These are phyloP conservation scores for Eucalyptus caleyi DNA, from an alignment of 345 rosid genomes.

Conservation along the genomic window DNA sequence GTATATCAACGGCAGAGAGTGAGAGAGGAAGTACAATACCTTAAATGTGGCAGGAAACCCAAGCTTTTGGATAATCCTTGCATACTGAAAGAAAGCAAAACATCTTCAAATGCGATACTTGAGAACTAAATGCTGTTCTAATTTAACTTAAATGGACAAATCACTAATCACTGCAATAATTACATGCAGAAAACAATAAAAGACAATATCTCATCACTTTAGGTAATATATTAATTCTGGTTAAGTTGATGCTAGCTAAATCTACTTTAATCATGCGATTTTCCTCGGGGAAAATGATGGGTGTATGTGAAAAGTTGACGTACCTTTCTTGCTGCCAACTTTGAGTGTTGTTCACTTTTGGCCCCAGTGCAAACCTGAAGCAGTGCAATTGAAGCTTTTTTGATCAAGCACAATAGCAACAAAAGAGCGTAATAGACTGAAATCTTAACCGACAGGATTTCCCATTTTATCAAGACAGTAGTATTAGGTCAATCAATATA, in stretches of 20 bases:
- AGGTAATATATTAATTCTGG: background rate
- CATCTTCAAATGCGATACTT: background rate
- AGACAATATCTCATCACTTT: background rate
- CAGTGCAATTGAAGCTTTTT: background rate
- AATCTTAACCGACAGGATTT: background rate
- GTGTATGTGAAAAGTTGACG: background rate
- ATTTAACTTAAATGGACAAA: background rate
- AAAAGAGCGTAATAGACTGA: background rate
- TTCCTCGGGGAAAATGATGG: background rate
- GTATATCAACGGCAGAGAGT: background rate
- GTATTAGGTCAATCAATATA: background rate
- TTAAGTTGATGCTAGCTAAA: background rate
- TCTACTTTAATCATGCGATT: background rate
- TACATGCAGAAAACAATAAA: background rate
- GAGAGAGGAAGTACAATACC: conserved; percentile 21
- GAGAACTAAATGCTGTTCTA: background rate
- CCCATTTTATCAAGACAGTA: background rate
- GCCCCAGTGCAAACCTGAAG: conserved; percentile 81
- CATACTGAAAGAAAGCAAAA: conserved; percentile 37
- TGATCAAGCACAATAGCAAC: background rate
- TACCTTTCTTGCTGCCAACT: conserved; percentile 82
- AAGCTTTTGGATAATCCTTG: conserved; percentile 77
- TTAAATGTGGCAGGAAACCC: conserved; percentile 80
- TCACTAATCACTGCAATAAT: background rate
- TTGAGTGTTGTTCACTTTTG: conserved; percentile 64